Evolutionary conservation across 2,329 filamentous ascomycete species (phyloP), one percentile per base, ranked within the genome.

Genomic region (Gyromitra esculenta): DNA sequence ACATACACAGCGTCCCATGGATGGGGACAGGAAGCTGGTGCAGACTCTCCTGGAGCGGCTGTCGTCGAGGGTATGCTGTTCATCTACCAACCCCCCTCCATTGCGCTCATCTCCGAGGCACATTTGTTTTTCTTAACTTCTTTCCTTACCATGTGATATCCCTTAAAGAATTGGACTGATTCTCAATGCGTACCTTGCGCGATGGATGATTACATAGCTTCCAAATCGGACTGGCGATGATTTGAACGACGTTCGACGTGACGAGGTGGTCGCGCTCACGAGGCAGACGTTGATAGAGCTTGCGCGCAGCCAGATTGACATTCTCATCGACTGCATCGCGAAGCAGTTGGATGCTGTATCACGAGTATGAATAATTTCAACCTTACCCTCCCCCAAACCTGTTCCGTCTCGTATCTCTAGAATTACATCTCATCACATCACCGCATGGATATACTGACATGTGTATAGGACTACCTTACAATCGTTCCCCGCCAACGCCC

Each of bases 21-120:
- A 81, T 75, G 79, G 79, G 68, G 80, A 81, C 73, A 79, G 75
- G 73, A 81, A 80, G 75, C 76, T 81, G 63, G 80, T 81, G 71
- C 79, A 81, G 76, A 81, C 80, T 71, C 77, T 81, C 67, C 76
- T 81, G 63, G 80, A 81, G 79, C 79, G 80, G 48, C 73, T 81
- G 31, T 80, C 79, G 48, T 75, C 79, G 63, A 79, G 80, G 78
- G 80, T 81, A 67, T 52, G 68, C 52, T 54, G 64, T 68, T 35
- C 15, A 41, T 48, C n/a, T 35, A 43, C 6, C 25, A 31, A 31
- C 25, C 25, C 25, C 25, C 25, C 25, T 31, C 48, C 50, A 71
- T 71, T 62, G 68, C 59, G 59, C 62, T 67, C 39, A 31, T 35
- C 56, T 41, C 56, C 25, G 35, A 25, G 52, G 37, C 31, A 31